Conservation (phyloP, 1,284 basidiomycete genomes). For the Pseudozyma tsukubaensis region DNA sequence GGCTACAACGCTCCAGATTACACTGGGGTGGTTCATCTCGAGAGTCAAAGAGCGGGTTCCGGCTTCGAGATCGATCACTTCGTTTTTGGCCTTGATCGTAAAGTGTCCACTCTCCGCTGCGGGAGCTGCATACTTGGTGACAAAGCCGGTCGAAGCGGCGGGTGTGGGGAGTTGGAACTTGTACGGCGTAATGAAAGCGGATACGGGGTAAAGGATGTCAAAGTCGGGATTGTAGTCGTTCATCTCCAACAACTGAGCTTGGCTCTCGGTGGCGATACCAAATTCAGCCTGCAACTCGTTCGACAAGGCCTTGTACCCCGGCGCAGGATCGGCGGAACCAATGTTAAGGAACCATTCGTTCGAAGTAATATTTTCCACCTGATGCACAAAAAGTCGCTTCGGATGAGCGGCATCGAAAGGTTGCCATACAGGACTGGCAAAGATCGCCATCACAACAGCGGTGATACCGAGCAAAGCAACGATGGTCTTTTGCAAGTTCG, state of each 20-base stretch:
- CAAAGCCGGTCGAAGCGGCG: slow-evolving; percentile 40
- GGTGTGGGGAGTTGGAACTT: slow-evolving; percentile 76
- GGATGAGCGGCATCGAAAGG: slow-evolving; percentile 89
- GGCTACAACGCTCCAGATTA: slow-evolving; percentile 91
- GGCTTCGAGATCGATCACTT: slow-evolving; percentile 74
- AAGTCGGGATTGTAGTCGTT: slow-evolving; percentile 64
- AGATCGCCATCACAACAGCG: slow-evolving; percentile 73
- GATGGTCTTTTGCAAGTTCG: slow-evolving; percentile 70
- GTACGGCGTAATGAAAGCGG: slow-evolving; percentile 81
- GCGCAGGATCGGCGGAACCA: slow-evolving; percentile 84
- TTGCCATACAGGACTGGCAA: slow-evolving; percentile 73
- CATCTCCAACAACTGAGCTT: slow-evolving; percentile 65
- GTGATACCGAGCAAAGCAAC: slow-evolving; percentile 72
- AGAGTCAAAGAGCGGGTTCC: slow-evolving; percentile 80
- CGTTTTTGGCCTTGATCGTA: slow-evolving; percentile 75
- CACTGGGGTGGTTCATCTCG: slow-evolving; percentile 80
- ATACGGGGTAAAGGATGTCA: slow-evolving; percentile 76
- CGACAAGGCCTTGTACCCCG: slow-evolving; percentile 77
- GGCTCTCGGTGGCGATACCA: slow-evolving; percentile 69
- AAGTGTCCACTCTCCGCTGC: slow-evolving; percentile 70
- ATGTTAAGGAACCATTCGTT: slow-evolving; percentile 84
- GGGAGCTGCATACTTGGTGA: slow-evolving; percentile 36
- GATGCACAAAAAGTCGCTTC: slow-evolving; percentile 85
- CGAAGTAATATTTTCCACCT: slow-evolving; percentile 80
- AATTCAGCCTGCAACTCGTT: slow-evolving; percentile 76